Percentiles rank a stretch among this genome's conserved stretches.
phyloP scores from a whole-genome alignment of 257 asterid genomes.

The Agastache rugosa region DNA sequence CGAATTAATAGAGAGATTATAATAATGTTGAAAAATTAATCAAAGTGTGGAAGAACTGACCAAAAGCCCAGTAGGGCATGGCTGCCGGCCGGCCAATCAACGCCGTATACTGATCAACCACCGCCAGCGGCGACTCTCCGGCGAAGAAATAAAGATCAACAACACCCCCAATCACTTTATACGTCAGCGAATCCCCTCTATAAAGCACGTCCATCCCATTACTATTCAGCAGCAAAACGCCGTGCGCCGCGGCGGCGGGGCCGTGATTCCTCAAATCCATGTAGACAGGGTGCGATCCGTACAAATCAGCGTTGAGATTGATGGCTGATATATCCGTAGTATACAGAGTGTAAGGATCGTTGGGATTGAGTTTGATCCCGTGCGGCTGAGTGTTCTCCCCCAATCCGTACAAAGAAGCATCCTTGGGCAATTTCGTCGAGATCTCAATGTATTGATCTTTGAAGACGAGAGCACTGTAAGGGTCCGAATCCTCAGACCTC shows the following conservation, averaged over 20 bases:
- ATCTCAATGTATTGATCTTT: constrained; percentile 86
- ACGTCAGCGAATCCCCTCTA: constrained; percentile 71
- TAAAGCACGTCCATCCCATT: constrained; percentile 90
- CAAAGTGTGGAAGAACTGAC: constrained; percentile 39
- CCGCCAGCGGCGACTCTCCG: constrained; percentile 74
- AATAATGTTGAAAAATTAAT: neutral
- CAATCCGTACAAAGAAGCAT: constrained; percentile 76
- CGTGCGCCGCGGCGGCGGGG: constrained; percentile 67
- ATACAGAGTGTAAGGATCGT: constrained; percentile 72
- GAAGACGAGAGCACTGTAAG: constrained; percentile 59
- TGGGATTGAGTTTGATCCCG: constrained; percentile 70
- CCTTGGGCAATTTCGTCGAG: constrained; percentile 68
- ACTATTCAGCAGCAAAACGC: constrained; percentile 73
- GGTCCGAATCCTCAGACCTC: constrained; percentile 54
- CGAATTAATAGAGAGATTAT: neutral
- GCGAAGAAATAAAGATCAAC: constrained; percentile 78
- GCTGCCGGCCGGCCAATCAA: constrained; percentile 84
- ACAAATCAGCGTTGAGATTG: constrained; percentile 69
- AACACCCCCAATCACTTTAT: constrained; percentile 86
- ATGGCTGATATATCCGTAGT: constrained; percentile 76
- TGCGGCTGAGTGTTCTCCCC: constrained; percentile 85
- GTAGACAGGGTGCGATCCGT: constrained; percentile 87
- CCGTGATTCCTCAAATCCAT: constrained; percentile 74
- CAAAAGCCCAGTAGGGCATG: constrained; percentile 92
- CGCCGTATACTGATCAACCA: constrained; percentile 80